These are phyloP conservation scores for Podaxis sp. DNA, from an alignment of 768 basidiomycete genomes.

Conservation along the genomic window DNA sequence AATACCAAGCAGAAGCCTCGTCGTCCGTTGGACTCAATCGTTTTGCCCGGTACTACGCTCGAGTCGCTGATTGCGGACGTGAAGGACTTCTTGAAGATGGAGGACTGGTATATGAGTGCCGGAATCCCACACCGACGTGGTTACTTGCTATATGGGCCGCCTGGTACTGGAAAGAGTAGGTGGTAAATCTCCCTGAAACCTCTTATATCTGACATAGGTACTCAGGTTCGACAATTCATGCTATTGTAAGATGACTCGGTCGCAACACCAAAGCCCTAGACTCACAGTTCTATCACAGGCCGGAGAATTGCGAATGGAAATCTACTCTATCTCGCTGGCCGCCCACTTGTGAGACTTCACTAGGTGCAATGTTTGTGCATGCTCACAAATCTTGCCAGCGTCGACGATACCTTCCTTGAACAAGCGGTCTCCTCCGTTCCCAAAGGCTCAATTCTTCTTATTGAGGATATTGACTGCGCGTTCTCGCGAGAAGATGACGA, in stretches of 20 bases:
- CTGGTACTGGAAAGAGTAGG: conserved; percentile 61
- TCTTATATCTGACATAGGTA: conserved; percentile 22
- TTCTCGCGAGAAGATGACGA: conserved; percentile 45
- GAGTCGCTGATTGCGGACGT: conserved; percentile 46
- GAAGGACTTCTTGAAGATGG: conserved; percentile 45
- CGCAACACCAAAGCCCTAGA: background rate
- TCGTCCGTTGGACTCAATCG: conserved; percentile 49
- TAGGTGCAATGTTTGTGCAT: background rate
- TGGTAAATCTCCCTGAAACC: conserved; percentile 6
- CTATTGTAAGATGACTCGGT: conserved; percentile 29
- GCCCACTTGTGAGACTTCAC: conserved; percentile 34
- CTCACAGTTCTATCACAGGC: conserved; percentile 24
- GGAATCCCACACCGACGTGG: conserved; percentile 58
- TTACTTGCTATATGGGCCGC: conserved; percentile 53
- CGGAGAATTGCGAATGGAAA: conserved; percentile 76
- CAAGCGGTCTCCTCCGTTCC: conserved; percentile 43
- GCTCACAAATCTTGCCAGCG: conserved; percentile 23
- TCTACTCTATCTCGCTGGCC: conserved; percentile 59
- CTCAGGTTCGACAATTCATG: conserved; percentile 51
- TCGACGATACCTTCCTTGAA: conserved; percentile 47
- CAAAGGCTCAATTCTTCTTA: conserved; percentile 48
- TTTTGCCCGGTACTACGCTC: conserved; percentile 43
- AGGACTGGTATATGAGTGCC: conserved; percentile 53
- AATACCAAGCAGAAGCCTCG: conserved; percentile 43
- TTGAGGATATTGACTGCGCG: conserved; percentile 61